Evolutionary conservation across 2,329 filamentous ascomycete genomes (phyloP).

Genomic region (Aureobasidium sp.): DNA sequence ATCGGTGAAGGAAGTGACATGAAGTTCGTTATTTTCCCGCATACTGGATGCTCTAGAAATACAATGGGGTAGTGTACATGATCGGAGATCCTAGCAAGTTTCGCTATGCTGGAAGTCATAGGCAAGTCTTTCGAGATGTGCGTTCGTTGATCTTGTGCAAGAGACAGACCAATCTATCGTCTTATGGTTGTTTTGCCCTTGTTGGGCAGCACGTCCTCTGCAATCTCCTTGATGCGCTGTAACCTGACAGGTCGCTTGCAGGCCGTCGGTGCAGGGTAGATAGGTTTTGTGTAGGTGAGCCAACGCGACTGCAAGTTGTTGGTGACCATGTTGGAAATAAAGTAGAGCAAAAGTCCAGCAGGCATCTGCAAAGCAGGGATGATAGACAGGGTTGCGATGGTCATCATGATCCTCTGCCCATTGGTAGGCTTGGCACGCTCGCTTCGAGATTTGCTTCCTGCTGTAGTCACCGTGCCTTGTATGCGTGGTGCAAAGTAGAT

Average conservation of each 20-base stretch:
- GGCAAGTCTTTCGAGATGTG: no score
- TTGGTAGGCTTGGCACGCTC: conserved; percentile 10
- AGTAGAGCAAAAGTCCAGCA: conserved; percentile 37
- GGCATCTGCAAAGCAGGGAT: conserved; percentile 31
- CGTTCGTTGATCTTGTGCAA: not conserved
- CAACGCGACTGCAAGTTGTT: conserved; percentile 20
- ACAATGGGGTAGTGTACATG: no score
- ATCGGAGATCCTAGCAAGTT: no score
- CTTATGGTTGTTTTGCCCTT: not conserved
- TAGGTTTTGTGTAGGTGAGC: conserved; percentile 23
- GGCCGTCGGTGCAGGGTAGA: conserved; percentile 21
- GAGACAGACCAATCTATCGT: not conserved
- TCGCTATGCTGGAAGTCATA: no score
- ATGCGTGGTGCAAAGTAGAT: conserved; percentile 26
- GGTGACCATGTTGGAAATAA: conserved; percentile 20
- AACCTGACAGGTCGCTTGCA: conserved; percentile 24
- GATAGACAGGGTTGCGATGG: conserved; percentile 27
- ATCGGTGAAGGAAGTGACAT: no score
- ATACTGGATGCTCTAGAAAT: no score
- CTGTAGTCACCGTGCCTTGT: conserved; percentile 9
- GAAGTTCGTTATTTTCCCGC: no score
- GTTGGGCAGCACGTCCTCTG: conserved; percentile 2
- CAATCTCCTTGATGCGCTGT: conserved; percentile 5
- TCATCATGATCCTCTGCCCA: conserved; percentile 23
- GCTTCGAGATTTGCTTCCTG: not conserved